Conservation (phyloP, 495 filamentous ascomycete genomes). For the Barbatosphaeria neglecta region DNA sequence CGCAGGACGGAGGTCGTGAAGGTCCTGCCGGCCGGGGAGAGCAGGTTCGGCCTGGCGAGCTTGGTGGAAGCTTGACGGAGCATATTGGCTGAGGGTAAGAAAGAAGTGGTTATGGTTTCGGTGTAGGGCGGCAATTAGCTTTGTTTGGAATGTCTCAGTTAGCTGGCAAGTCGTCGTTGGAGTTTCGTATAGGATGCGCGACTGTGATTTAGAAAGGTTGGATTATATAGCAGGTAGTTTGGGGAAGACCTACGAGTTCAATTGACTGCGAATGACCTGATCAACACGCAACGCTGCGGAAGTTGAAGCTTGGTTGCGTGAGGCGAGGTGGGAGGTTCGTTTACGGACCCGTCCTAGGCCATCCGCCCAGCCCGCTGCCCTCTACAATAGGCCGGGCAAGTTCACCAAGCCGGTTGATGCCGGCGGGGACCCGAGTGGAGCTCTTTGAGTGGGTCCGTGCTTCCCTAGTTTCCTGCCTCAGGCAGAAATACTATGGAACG, state of each 20-base stretch:
- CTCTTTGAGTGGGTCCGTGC: too few relatives aligned
- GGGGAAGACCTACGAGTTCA: background rate
- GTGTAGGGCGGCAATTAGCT: background rate
- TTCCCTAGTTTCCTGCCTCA: too few relatives aligned
- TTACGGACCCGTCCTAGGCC: too few relatives aligned
- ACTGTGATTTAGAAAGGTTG: background rate
- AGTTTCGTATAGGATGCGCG: background rate
- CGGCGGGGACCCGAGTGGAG: background rate
- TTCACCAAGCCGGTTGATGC: constrained; percentile 1
- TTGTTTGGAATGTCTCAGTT: too few relatives aligned
- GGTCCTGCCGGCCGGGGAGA: constrained; percentile 34
- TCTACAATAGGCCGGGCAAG: too few relatives aligned
- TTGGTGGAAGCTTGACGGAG: constrained; percentile 52
- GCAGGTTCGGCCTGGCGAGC: constrained; percentile 37
- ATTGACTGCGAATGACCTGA: background rate
- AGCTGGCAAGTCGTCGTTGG: too few relatives aligned
- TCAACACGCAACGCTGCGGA: background rate
- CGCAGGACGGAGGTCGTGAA: constrained; percentile 52
- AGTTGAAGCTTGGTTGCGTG: background rate
- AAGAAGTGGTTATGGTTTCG: constrained; percentile 3
- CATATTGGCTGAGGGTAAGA: constrained; percentile 35
- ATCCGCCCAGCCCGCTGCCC: too few relatives aligned
- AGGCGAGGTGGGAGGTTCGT: too few relatives aligned
- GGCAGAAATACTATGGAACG: too few relatives aligned
- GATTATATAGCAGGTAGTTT: background rate